Evolutionary conservation across 176 grass and related monocot genomes (phyloP).

Genomic region (Bonia amplexicaulis): DNA sequence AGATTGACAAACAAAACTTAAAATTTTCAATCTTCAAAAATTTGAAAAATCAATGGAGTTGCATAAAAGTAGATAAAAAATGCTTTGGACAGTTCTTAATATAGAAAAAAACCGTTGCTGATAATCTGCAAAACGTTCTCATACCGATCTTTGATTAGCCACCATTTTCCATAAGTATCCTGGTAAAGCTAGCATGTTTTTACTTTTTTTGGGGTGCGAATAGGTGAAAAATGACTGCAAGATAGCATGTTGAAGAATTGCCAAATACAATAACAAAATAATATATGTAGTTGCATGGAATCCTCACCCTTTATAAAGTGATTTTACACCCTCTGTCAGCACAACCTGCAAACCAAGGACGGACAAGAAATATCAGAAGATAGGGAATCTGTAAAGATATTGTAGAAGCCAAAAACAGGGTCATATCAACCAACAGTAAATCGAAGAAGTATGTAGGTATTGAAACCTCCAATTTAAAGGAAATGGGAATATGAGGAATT

Average conservation of each 20-base stretch:
- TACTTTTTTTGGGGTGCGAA: background rate
- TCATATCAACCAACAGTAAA: background rate
- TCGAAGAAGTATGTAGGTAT: background rate
- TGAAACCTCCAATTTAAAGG: background rate
- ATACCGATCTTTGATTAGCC: background rate
- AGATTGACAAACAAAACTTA: background rate
- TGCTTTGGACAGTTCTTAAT: background rate
- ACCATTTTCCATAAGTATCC: background rate
- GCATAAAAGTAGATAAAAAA: background rate
- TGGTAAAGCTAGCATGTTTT: background rate
- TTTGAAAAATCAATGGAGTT: background rate
- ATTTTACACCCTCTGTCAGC: conserved; percentile 61
- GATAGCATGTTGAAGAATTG: background rate
- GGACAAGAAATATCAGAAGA: conserved; percentile 1
- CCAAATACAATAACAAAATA: background rate
- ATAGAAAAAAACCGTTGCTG: background rate
- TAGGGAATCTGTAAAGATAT: background rate
- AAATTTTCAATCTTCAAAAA: background rate
- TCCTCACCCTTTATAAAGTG: conserved; percentile 89
- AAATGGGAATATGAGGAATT: background rate
- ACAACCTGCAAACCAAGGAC: conserved; percentile 60
- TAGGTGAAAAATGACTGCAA: background rate
- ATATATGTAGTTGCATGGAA: background rate
- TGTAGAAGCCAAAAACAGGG: background rate
- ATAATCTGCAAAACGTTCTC: background rate